Base-by-base conservation (phyloP, 2,329 filamentous ascomycete species). In the Emericellopsis cladophorae region DNA sequence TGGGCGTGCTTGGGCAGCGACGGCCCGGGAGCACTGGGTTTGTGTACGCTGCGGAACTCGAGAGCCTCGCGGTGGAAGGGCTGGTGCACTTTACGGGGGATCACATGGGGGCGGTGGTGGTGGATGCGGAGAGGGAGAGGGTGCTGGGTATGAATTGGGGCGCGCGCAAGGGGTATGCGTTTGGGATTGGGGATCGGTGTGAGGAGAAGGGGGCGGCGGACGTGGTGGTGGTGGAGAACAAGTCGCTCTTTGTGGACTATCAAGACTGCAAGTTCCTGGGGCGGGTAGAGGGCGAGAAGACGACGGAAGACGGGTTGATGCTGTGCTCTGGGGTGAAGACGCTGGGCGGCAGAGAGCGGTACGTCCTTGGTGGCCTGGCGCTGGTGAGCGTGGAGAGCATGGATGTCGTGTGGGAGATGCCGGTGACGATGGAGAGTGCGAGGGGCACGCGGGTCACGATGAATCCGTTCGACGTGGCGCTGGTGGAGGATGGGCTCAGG, bases 261-360 rank as follows among this genome's bases (percentile, higher is more conserved):
- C 67, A 72, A 50, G 68, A 71, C 55, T 71, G 67, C 54, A 71
- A 71, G 48, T 70, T 62, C 50, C 53, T 71, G 1, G 68, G 67
- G 4, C 60, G 52, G 6, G 64, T 65, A 37, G 46, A 46, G n/a
- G 49, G 44, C 14, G 55, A 57, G 31, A 55, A 29, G 26, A 29
- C 24, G 26, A 29, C 9, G 49, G n/a, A 55, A 57, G 31, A 55
- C 7, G 26, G 60, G 12, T 51, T 70, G 9, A 68, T 69, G 65
- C 55, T 71, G 12, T 70, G 67, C 45, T 63, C 63, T 0, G 67
- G 68, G 2, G 61, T 70, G 7, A 59, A 64, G 6, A 29, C 33
- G 12, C 11, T 40, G 23, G 12, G 54, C 4, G 43, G 66, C 11
- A 53, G 51, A 11, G 51, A 44, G 5, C 18, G 18, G 18, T 53